Conservation (phyloP, 768 basidiomycete genomes). For the Serendipita sp. region DNA sequence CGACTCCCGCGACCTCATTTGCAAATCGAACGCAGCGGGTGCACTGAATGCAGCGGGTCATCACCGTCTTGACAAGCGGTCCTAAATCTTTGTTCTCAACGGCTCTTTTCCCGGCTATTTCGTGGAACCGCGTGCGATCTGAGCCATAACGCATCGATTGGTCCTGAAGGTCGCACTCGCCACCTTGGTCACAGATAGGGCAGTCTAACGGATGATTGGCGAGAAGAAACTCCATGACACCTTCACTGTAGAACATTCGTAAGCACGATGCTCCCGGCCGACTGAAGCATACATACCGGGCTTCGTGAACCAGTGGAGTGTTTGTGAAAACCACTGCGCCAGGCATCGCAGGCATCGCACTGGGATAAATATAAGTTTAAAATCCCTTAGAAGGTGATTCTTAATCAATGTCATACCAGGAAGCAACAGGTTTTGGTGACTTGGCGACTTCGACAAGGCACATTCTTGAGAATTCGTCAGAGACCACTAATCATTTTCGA, state of each 20-base stretch:
- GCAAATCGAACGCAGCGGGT: slow-evolving; percentile 98
- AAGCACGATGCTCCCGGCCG: neutral
- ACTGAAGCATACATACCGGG: slow-evolving; percentile 32
- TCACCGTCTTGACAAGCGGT: slow-evolving; percentile 93
- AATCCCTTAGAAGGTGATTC: slow-evolving; percentile 2
- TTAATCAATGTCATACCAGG: slow-evolving; percentile 40
- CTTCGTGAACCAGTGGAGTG: slow-evolving; percentile 78
- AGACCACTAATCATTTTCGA: slow-evolving; percentile 7
- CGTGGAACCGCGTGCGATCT: slow-evolving; percentile 95
- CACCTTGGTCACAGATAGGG: slow-evolving; percentile 97
- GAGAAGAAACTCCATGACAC: slow-evolving; percentile 97
- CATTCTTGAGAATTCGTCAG: slow-evolving; percentile 45
- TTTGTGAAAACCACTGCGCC: slow-evolving; percentile 87
- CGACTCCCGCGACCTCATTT: slow-evolving; percentile 96
- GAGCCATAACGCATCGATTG: slow-evolving; percentile 99
- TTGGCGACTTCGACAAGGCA: slow-evolving; percentile 95
- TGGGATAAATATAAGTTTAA: slow-evolving; percentile 18
- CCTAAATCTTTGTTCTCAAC: slow-evolving; percentile 98
- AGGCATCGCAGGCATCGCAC: slow-evolving; percentile 96
- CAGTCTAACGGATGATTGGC: slow-evolving; percentile 98
- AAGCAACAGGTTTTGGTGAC: slow-evolving; percentile 87
- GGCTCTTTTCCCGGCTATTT: slow-evolving; percentile 93
- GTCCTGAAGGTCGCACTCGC: slow-evolving; percentile 97
- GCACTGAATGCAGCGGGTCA: slow-evolving; percentile 99
- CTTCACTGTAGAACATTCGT: slow-evolving; percentile 41